These are phyloP conservation scores for Raddia distichophylla DNA, from an alignment of 176 grass and related monocot species.

Conservation along the genomic window DNA sequence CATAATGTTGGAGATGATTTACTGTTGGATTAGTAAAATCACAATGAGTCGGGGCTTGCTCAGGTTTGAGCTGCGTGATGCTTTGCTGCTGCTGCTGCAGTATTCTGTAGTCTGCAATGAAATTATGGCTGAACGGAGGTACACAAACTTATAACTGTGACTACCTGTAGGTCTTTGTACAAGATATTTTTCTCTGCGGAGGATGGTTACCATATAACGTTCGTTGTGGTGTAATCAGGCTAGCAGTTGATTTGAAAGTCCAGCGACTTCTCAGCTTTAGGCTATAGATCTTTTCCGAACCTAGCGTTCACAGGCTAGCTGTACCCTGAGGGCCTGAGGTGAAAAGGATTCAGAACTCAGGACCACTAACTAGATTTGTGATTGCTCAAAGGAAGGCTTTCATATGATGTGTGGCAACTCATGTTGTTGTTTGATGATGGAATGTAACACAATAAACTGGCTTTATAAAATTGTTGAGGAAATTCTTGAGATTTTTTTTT, in stretches of 20 bases:
- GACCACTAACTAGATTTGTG: neutral
- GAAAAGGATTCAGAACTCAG: neutral
- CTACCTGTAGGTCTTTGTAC: neutral
- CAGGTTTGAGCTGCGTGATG: neutral
- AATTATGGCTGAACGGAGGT: slow-evolving; percentile 1
- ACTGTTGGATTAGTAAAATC: neutral
- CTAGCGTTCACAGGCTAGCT: neutral
- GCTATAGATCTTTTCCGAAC: neutral
- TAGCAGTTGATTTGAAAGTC: neutral
- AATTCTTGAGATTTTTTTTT: too few relatives aligned
- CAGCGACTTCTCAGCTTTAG: neutral
- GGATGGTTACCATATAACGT: neutral
- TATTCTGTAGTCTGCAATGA: neutral
- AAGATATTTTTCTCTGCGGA: neutral
- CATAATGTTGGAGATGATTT: slow-evolving; percentile 4
- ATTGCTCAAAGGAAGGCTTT: neutral
- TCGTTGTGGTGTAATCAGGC: neutral
- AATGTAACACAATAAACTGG: neutral
- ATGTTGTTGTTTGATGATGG: neutral
- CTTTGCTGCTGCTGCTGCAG: slow-evolving; percentile 5
- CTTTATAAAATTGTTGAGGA: too few relatives aligned
- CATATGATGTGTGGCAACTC: neutral
- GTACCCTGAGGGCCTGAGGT: neutral
- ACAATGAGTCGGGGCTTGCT: neutral
- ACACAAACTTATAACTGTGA: neutral